Evolutionary conservation across 805 yeast genomes (phyloP).

Genomic region (Schizosaccharomyces pombe): ASM294v3 CU329670.1:4661001-4661500

Average conservation of each 20-base stretch:
- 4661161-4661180: slow-evolving; percentile 31
- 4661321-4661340: slow-evolving; percentile 32
- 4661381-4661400: slow-evolving; percentile 26
- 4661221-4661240: slow-evolving; percentile 8
- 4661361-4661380: slow-evolving; percentile 49
- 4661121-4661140: slow-evolving; percentile 25
- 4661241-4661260: slow-evolving; percentile 5
- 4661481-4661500: slow-evolving; percentile 5
- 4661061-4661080: slow-evolving; percentile 35
- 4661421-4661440: slow-evolving; percentile 28
- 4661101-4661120: slow-evolving; percentile 14
- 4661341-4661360: slow-evolving; percentile 61
- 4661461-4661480: slow-evolving; percentile 8
- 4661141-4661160: slow-evolving; percentile 41
- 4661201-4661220: slow-evolving; percentile 9
- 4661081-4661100: slow-evolving; percentile 31
- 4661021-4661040: slow-evolving; percentile 14
- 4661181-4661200: slow-evolving; percentile 18
- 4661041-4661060: slow-evolving; percentile 42
- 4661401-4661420: slow-evolving; percentile 34
- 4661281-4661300: slow-evolving; percentile 11
- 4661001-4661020: slow-evolving; percentile 13
- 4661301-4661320: slow-evolving; percentile 12
- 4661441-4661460: background rate
- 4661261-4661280: slow-evolving; percentile 5